These are phyloP conservation scores for Starmerella floris DNA, from an alignment of 805 yeast genomes.

Conservation along the genomic window DNA sequence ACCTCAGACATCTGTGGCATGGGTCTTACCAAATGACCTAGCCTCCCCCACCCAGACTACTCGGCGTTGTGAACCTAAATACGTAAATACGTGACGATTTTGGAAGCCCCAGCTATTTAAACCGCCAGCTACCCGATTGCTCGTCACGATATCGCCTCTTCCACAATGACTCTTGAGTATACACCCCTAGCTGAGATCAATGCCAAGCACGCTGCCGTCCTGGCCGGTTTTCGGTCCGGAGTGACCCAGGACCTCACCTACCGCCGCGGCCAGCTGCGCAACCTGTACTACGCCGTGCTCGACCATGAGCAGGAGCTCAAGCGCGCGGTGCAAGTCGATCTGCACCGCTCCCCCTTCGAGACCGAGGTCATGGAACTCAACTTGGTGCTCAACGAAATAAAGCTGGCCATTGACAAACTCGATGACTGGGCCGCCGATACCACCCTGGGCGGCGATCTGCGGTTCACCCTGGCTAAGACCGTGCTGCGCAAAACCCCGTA, in stretches of 20 bases:
- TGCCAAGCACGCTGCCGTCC: conserved; percentile 33
- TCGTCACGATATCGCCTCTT: too few species aligned
- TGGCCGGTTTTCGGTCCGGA: conserved; percentile 33
- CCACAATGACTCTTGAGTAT: too few species aligned
- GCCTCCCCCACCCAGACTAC: too few species aligned
- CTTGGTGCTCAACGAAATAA: conserved; percentile 41
- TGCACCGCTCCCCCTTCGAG: conserved; percentile 53
- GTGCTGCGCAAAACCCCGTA: conserved; percentile 25
- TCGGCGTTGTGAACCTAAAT: too few species aligned
- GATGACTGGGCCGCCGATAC: conserved; percentile 48
- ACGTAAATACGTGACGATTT: too few species aligned
- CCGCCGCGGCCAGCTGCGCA: conserved; percentile 51
- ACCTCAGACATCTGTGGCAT: too few species aligned
- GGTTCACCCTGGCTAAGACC: conserved; percentile 13
- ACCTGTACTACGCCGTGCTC: conserved; percentile 47
- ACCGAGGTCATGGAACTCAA: conserved; percentile 46
- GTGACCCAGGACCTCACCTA: conserved; percentile 40
- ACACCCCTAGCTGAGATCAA: conserved; percentile 34
- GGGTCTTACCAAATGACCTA: too few species aligned
- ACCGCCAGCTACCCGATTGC: too few species aligned
- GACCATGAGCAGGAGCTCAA: conserved; percentile 44
- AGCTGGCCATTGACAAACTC: conserved; percentile 45
- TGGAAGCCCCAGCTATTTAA: too few species aligned
- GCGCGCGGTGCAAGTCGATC: conserved; percentile 51
- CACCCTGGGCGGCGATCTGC: conserved; percentile 20